These are phyloP conservation scores for Solanum acaule DNA, from an alignment of 257 asterid genomes.

Conservation along the genomic window DNA sequence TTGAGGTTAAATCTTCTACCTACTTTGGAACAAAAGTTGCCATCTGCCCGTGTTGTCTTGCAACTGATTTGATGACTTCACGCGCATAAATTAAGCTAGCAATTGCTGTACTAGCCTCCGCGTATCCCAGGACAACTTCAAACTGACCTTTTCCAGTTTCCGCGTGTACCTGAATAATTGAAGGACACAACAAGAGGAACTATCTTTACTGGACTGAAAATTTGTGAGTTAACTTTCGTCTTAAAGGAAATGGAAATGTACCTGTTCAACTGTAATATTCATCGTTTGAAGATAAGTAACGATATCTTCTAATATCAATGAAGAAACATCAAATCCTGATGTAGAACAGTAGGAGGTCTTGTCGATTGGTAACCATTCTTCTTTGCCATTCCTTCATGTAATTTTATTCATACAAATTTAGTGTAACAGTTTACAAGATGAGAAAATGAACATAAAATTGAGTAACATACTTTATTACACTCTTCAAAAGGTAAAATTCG, in stretches of 20 bases:
- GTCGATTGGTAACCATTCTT: constrained; percentile 85
- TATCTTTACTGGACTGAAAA: neutral
- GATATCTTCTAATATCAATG: constrained; percentile 58
- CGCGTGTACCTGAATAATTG: constrained; percentile 54
- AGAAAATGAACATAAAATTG: neutral
- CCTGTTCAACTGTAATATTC: constrained; percentile 87
- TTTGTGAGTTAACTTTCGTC: neutral
- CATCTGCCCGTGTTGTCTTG: constrained; percentile 74
- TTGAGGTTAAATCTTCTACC: constrained; percentile 4
- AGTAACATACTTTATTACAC: constrained; percentile 39
- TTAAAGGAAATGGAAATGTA: constrained; percentile 1
- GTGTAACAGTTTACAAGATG: constrained; percentile 27
- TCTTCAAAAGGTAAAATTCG: constrained; percentile 65
- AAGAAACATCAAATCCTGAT: constrained; percentile 64
- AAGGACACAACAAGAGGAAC: neutral
- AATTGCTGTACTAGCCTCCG: constrained; percentile 49
- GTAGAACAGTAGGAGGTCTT: constrained; percentile 36
- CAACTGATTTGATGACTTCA: constrained; percentile 67
- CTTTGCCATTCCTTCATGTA: constrained; percentile 59
- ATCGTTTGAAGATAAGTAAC: constrained; percentile 50
- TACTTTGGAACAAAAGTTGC: constrained; percentile 94
- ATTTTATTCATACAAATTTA: constrained; percentile 19
- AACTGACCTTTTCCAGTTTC: constrained; percentile 88
- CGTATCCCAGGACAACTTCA: constrained; percentile 70
- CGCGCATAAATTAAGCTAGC: constrained; percentile 64